Evolutionary conservation across 2,329 filamentous ascomycete genomes (phyloP), one percentile per base, ranked within the genome.

Genomic region (Parafenestella ontariensis): DNA sequence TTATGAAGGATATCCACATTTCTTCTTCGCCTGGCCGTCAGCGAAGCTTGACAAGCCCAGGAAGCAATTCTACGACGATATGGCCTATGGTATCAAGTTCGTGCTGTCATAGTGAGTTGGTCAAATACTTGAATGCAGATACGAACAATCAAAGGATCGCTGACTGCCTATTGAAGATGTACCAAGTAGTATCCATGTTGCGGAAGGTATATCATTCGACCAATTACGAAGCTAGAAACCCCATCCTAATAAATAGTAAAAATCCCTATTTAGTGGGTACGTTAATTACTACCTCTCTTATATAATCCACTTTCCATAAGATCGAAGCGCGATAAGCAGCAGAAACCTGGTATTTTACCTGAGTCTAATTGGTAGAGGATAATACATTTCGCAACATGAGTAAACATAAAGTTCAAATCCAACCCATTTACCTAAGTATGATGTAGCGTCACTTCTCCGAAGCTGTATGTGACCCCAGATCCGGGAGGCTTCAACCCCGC

Each of bases 1-100:
- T 20, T 76, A 73, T 48, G 55, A 66, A 42, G 73, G 72, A 23
- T 76, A 76, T 54, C 73, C 74, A 5, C 74, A 76, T 37, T 75
- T 67, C 36, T 71, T 72, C 46, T 76, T 72, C 66, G 65, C 56
- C n/a, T 76, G 68, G 61, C 73, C 73, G 10, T 73, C 74, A 7
- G 34, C 61, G 1, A 65, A 63, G 18, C 59, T 74, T 21, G 67
- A 70, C 10, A 41, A 64, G 37, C 66, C 68, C 4, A 57, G 54
- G 17, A 53, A 65, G 17, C 50, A 68, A 17, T 72, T 69, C 36
- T 57, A 62, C 23, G 49, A 37, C 1, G 61, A 72, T n/a, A 26
- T 74, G 15, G 47, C 45, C 0, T 61, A 58, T 17, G 71, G 70
- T 1, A 55, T 74, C 1, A 57, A 65, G 6, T 73, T 59, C 23